Percentiles rank a stretch among this genome's conserved stretches.
Conservation (phyloP, 225 moss, liverwort and hornwort species). For the Thuidium tamariscinum region DNA sequence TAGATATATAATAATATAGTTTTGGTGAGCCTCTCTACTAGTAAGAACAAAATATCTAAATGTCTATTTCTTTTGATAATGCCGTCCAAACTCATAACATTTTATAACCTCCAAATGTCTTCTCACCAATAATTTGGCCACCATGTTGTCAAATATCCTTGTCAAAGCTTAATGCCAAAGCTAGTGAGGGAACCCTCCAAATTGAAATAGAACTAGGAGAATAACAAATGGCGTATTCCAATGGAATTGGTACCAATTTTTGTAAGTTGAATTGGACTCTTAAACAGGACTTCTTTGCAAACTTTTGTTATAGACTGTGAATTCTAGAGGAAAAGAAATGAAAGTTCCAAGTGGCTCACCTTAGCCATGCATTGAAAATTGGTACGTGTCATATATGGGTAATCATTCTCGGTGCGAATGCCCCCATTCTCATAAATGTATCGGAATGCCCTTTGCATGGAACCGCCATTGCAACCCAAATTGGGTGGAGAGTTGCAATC, state of each 20-base stretch:
- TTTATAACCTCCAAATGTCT: background rate
- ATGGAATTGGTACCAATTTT: background rate
- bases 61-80: background rate
- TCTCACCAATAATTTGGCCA: no score
- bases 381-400: slow-evolving; percentile 3
- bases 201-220: background rate
- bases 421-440: slow-evolving; percentile 60
- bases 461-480: slow-evolving; percentile 56
- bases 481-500: slow-evolving; percentile 56
- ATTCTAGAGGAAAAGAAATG: background rate
- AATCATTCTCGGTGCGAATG: slow-evolving; percentile 48
- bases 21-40: background rate
- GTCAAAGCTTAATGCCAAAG: background rate
- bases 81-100: no score
- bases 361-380: slow-evolving; percentile 13
- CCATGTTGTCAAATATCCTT: background rate
- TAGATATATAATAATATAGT: no score
- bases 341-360: background rate
- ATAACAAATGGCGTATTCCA: background rate
- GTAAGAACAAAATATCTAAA: no score
- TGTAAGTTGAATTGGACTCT: no score
- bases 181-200: no score
- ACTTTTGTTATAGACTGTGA: background rate
- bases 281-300: no score
- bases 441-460: slow-evolving; percentile 49